phyloP scores from a whole-genome alignment of 495 filamentous ascomycete genomes.

The Lophiotrema nucula region DNA sequence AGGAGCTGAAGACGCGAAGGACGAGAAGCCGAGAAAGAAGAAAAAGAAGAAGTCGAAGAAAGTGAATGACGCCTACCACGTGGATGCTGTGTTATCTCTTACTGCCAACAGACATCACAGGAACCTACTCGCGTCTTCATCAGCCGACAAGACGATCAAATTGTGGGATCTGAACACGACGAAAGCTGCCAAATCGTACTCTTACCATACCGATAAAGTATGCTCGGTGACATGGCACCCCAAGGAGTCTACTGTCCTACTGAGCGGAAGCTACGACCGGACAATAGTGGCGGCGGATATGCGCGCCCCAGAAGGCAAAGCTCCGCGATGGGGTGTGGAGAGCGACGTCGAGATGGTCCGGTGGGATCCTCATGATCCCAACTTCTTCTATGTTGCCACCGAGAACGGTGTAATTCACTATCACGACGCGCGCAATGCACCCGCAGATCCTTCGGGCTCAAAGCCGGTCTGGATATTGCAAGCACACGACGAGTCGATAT shows the following conservation, averaged over 20 bases:
- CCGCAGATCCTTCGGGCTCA: slow-evolving; percentile 64
- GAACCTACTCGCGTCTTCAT: slow-evolving; percentile 93
- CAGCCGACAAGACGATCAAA: slow-evolving; percentile 94
- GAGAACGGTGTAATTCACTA: slow-evolving; percentile 87
- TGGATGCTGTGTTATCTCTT: slow-evolving; percentile 87
- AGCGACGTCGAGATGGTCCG: slow-evolving; percentile 88
- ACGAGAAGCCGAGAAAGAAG: slow-evolving; percentile 66
- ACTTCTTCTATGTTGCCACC: slow-evolving; percentile 90
- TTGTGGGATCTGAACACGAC: slow-evolving; percentile 93
- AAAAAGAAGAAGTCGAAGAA: slow-evolving; percentile 83
- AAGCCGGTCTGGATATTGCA: slow-evolving; percentile 92
- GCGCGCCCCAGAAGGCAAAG: slow-evolving; percentile 77
- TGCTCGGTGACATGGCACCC: slow-evolving; percentile 94
- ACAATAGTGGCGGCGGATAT: slow-evolving; percentile 90
- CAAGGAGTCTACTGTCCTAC: slow-evolving; percentile 76
- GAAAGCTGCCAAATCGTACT: slow-evolving; percentile 92
- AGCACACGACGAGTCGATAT: slow-evolving; percentile 91
- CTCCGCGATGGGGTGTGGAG: slow-evolving; percentile 84
- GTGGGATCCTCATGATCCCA: slow-evolving; percentile 90
- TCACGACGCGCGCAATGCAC: slow-evolving; percentile 73
- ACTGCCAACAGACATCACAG: slow-evolving; percentile 88
- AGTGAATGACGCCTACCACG: slow-evolving; percentile 87
- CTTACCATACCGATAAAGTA: slow-evolving; percentile 88
- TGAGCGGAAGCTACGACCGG: slow-evolving; percentile 92
- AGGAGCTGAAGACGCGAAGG: slow-evolving; percentile 54